These are phyloP conservation scores for Sanguinoderma infundibulare DNA, from an alignment of 1,284 basidiomycete genomes.

Conservation along the genomic window DNA sequence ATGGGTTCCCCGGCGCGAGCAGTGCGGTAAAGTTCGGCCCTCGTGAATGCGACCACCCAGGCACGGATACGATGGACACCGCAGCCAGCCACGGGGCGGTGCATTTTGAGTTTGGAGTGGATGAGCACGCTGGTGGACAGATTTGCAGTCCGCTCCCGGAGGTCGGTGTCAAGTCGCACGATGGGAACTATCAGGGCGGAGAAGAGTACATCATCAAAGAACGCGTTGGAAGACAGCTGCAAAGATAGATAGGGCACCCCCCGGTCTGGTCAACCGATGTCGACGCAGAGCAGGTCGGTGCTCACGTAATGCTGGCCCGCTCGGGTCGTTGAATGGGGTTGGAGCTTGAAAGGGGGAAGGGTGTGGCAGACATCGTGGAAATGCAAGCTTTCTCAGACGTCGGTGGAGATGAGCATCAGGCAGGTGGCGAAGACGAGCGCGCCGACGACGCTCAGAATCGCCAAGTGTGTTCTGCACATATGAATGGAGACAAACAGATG, in stretches of 20 bases:
- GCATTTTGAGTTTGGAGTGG: not conserved
- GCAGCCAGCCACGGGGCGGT: constrained; percentile 3
- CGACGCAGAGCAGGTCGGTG: not conserved
- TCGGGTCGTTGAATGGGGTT: not conserved
- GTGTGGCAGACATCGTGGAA: not conserved
- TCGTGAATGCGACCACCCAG: not conserved
- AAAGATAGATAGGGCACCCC: constrained; percentile 25
- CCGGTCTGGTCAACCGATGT: not conserved
- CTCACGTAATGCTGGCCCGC: constrained; percentile 2
- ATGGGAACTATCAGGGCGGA: constrained; percentile 22
- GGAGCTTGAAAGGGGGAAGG: not conserved
- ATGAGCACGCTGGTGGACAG: constrained; percentile 1
- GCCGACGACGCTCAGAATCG: constrained; percentile 26
- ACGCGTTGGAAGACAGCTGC: constrained; percentile 18
- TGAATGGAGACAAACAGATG: constrained; percentile 3
- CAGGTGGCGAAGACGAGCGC: constrained; percentile 31
- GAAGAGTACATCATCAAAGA: constrained; percentile 20
- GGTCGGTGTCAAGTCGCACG: not conserved
- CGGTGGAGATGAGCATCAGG: constrained; percentile 28
- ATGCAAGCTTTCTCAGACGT: constrained; percentile 13
- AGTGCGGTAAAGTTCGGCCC: not conserved
- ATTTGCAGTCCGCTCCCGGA: constrained; percentile 3
- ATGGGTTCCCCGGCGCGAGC: not conserved
- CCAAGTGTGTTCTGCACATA: constrained; percentile 25
- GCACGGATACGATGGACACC: constrained; percentile 1